Base-by-base conservation (phyloP, 345 rosid genomes). In the Syzygium aqueum region DNA sequence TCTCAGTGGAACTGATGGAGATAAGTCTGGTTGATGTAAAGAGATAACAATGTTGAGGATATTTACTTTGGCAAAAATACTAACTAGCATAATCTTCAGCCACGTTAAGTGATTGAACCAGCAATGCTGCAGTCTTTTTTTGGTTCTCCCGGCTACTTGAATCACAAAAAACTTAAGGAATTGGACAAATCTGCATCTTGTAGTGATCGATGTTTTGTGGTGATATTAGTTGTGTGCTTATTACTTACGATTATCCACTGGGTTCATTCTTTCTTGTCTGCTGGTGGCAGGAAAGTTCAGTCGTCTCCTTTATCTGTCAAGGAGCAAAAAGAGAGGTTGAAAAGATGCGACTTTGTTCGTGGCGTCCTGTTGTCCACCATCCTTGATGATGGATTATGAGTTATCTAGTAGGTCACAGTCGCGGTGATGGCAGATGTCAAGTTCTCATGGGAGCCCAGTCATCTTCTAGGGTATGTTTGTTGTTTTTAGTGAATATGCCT, bases 251-350 rank as follows among this genome's bases (percentile, higher is more conserved):
- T 73, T 73, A 19, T 73, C 27, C 82, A 5, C 84, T 43, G 53
- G 25, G 49, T 65, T 28, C 14, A 30, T 50, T 23, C 53, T 85
- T 22, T 61, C 37, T 43, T 28, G 19, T 23, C 46, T 43, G 37
- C 25, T 30, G 54, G 30, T 88, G 78, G 77, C 95, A 96, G 97
- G 91, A 93, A 90, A 84, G 89, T 52, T 25, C 89, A 86, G 87
- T 85, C 93, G 19, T 27, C 94, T 17, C 95, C 95, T 0, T 89
- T 96, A 85, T 95, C 99, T 2, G 89, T 90, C 25, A 93, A 95
- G 93, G 98, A 97, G 89, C 94, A 95, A 87, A 92, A 92, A 86
- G 96, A 96, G 91, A 97, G 94, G 92, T 86, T 91, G 49, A 95
- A 91, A 88, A 93, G 93, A 86, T 91, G 95, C 8, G 93, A 94